Conservation (phyloP, 768 basidiomycete genomes). For the Amanita rubescens region DNA sequence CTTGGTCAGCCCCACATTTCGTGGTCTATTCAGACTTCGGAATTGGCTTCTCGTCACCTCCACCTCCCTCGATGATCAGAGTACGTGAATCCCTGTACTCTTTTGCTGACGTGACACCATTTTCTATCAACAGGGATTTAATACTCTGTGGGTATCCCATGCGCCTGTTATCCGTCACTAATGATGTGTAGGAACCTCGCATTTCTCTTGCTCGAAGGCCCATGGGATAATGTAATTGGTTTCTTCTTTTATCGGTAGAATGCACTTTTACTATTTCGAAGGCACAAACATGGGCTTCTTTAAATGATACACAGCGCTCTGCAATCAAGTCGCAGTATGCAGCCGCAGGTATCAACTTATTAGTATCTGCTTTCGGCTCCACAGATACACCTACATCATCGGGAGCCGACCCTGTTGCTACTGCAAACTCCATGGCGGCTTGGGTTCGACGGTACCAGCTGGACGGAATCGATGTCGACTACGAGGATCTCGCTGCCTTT, state of each 20-base stretch:
- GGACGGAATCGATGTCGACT: constrained; percentile 75
- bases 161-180: neutral
- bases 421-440: constrained; percentile 57
- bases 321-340: constrained; percentile 47
- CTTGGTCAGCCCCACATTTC: constrained; percentile 43
- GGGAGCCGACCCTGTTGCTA: constrained; percentile 49
- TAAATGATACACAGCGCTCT: neutral
- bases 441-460: constrained; percentile 56
- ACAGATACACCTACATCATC: constrained; percentile 48
- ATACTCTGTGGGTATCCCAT: neutral
- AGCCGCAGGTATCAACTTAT: constrained; percentile 50
- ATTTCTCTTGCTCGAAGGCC: constrained; percentile 48
- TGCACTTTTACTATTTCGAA: neutral
- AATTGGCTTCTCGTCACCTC: constrained; percentile 42
- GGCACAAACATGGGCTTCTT: constrained; percentile 2
- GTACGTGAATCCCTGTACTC: constrained; percentile 19
- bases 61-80: constrained; percentile 33
- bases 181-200: constrained; percentile 30
- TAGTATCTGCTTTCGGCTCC: constrained; percentile 58
- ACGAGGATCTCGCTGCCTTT: constrained; percentile 63
- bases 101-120: neutral
- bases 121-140: neutral
- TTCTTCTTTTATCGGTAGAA: neutral
- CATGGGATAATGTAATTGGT: constrained; percentile 43
- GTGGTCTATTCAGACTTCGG: constrained; percentile 36